Evolutionary conservation across 306 rosid species (phyloP).

Genomic region (Prosopis cineraria): DNA sequence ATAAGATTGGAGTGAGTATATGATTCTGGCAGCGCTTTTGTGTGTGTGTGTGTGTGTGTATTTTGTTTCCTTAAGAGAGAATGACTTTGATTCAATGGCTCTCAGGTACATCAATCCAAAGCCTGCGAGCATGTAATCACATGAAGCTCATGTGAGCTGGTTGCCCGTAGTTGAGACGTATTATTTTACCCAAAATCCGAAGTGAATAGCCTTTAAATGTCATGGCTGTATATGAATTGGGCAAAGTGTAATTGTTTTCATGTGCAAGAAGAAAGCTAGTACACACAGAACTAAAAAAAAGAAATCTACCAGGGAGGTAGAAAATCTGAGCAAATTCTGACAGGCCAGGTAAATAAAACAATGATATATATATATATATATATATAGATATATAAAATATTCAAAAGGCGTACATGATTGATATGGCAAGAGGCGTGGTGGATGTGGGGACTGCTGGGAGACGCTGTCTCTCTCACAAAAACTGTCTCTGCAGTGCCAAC

Average conservation of each 20-base stretch:
- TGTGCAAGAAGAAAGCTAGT: not conserved
- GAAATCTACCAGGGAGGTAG: not conserved
- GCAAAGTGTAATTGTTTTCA: not conserved
- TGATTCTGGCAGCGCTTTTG: not conserved
- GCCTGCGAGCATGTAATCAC: not conserved
- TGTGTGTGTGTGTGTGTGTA: not conserved
- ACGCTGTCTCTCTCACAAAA: slow-evolving; percentile 37
- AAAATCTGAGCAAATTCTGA: not conserved
- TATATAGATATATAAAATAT: no score
- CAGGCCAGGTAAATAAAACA: not conserved
- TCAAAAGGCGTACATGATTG: slow-evolving; percentile 3
- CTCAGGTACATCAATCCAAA: not conserved
- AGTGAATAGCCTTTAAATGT: not conserved
- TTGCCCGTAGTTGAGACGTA: not conserved
- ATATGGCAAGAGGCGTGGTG: slow-evolving; percentile 20
- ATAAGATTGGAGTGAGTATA: no score
- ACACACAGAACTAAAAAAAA: not conserved
- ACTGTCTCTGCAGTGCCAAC: slow-evolving; percentile 26
- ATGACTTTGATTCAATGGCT: not conserved
- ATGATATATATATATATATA: no score
- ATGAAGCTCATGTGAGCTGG: not conserved
- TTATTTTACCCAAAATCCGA: not conserved
- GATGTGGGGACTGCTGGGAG: slow-evolving; percentile 10
- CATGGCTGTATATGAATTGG: not conserved
- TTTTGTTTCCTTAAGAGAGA: not conserved